phyloP scores from a whole-genome alignment of 331 rosid genomes.

The Saraca asoca region DNA sequence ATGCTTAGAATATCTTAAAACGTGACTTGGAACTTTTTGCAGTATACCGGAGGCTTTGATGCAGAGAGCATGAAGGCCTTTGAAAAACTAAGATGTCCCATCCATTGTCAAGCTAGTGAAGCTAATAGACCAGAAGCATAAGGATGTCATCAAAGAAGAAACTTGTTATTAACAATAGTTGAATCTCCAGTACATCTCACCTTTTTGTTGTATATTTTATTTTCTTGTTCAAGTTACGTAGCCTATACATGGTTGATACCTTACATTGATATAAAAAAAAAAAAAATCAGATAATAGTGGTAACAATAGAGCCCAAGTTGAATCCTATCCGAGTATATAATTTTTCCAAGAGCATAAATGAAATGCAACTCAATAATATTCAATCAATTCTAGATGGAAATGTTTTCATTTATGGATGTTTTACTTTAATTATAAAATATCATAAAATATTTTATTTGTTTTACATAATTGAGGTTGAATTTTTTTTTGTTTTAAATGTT shows the following conservation, averaged over 20 bases:
- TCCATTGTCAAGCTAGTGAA: constrained; percentile 43
- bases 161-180: background rate
- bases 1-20: constrained; percentile 3
- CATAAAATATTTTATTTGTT: too few relatives aligned
- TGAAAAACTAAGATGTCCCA: constrained; percentile 79
- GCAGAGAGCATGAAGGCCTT: constrained; percentile 96
- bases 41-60: constrained; percentile 96
- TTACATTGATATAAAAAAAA: too few relatives aligned
- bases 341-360: constrained; percentile 12
- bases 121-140: constrained; percentile 55
- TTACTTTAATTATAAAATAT: too few relatives aligned
- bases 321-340: constrained; percentile 11
- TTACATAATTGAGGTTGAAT: too few relatives aligned
- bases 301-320: constrained; percentile 8
- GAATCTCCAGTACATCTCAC: constrained; percentile 11
- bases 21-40: constrained; percentile 39
- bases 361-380: background rate
- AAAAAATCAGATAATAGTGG: constrained; percentile 33
- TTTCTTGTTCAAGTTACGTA: constrained; percentile 35
- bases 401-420: too few relatives aligned
- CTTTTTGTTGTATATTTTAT: constrained; percentile 45
- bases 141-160: constrained; percentile 22
- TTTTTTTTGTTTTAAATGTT: too few relatives aligned
- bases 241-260: constrained; percentile 32
- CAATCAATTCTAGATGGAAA: too few relatives aligned